Evolutionary conservation across 1,139 yeast genomes (phyloP), one percentile per base, ranked within the genome.

Genomic region (Kurtzmaniella quercitrusa): DNA sequence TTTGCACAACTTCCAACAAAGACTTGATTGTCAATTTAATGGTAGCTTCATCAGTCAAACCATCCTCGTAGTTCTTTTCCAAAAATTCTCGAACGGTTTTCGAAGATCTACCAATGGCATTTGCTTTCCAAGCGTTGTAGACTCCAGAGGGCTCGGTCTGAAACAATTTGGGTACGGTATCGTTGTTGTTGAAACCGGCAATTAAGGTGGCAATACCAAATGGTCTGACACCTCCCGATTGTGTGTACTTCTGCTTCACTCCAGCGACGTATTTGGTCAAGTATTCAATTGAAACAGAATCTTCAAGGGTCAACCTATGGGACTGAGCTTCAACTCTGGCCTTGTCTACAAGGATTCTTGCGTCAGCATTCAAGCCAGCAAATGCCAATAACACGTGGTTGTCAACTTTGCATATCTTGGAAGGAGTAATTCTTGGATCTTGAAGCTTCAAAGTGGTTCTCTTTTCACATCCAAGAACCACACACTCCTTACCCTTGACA

Each of bases 131-230:
- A n/a, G 98, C 96, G 44, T 95, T 88, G 61, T 85, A 93, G 51
- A 93, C 94, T 22, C 99, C 99, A 38, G 96, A 86, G 38, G 98
- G 98, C 63, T 93, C 99, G 16, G 98, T 93, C 66, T 88, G 95
- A 66, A 84, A 93, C 54, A 94, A 76, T 61, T 80, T 82, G 38
- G 98, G 98, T 33, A 75, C 78, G 19, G 66, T 68, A 63, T 88
- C 96, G 55, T 86, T 84, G 44, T 84, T 83, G 66, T 94, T 98
- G 57, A 93, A 93, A 1, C 98, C 98, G 23, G 96, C 96, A 62
- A 93, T 86, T 53, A 93, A 74, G 26, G 98, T 93, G 44, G 97
- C 86, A 53, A 94, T 87, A 46, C 98, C 96, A 63, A 88, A 88
- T 17, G 96, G 96, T 63, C 96, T 78, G 30, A 88, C 95, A 61